phyloP scores from a whole-genome alignment of 225 moss, liverwort and hornwort genomes.

The Bryum argenteum region DNA sequence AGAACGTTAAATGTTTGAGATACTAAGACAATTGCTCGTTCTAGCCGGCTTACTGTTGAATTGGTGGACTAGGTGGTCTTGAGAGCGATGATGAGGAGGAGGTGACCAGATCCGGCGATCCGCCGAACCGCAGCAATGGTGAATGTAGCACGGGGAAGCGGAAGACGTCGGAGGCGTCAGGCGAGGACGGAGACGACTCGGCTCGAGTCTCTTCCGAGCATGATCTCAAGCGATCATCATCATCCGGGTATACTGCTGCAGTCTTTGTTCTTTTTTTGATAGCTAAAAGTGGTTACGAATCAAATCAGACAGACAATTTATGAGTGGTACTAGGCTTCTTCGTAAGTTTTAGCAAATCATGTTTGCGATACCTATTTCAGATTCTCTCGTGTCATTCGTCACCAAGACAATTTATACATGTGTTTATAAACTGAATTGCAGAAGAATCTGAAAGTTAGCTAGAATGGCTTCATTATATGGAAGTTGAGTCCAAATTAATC shows the following conservation, averaged over 20 bases:
- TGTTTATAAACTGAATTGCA: not conserved
- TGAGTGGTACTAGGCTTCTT: too few relatives aligned
- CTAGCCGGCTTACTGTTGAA: too few relatives aligned
- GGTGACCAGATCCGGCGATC: conserved; percentile 12
- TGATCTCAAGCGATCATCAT: conserved; percentile 26
- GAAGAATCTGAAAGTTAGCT: not conserved
- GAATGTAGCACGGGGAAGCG: conserved; percentile 35
- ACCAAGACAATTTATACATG: too few relatives aligned
- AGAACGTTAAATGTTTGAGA: too few relatives aligned
- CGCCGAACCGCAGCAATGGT: conserved; percentile 15
- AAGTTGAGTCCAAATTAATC: not conserved
- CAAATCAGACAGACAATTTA: too few relatives aligned
- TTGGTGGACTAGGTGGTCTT: conserved; percentile 10
- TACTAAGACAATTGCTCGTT: too few relatives aligned
- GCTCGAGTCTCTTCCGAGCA: conserved; percentile 23
- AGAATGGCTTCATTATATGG: not conserved
- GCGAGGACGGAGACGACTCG: conserved; percentile 27
- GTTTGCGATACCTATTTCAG: too few relatives aligned
- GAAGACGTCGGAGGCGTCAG: conserved; percentile 30
- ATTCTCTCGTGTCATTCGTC: too few relatives aligned
- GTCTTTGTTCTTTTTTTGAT: too few relatives aligned
- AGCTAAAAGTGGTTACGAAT: too few relatives aligned
- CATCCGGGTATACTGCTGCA: conserved; percentile 21
- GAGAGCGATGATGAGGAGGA: conserved; percentile 39
- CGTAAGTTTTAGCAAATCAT: too few relatives aligned